These are phyloP conservation scores for Solanum pennellii DNA, from an alignment of 257 asterid genomes.

Conservation along the genomic window DNA sequence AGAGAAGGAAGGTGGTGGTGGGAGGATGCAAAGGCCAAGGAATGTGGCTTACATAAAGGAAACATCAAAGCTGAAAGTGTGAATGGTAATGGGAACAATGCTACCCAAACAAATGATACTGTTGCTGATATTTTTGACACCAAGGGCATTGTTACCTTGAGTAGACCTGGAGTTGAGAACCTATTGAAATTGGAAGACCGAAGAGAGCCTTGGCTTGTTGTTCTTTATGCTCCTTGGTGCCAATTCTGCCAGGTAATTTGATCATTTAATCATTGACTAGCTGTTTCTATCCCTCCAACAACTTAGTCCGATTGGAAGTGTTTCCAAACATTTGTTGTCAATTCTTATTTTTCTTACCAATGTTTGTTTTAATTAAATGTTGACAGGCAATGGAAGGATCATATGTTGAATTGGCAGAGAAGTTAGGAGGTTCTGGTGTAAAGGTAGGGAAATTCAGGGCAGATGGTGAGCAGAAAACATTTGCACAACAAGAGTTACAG, in stretches of 20 bases:
- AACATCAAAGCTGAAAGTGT: conserved; percentile 47
- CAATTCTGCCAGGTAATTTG: conserved; percentile 42
- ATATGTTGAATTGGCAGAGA: conserved; percentile 48
- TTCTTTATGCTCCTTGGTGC: conserved; percentile 88
- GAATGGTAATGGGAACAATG: conserved; percentile 7
- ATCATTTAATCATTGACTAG: background rate
- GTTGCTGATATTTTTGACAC: conserved; percentile 45
- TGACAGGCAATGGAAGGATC: conserved; percentile 59
- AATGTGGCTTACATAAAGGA: conserved; percentile 87
- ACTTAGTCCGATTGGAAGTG: background rate
- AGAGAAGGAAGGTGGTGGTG: conserved; percentile 98
- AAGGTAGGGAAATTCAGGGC: conserved; percentile 78
- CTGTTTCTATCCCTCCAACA: background rate
- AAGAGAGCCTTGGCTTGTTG: conserved; percentile 71
- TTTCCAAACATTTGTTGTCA: background rate
- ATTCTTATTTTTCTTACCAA: background rate
- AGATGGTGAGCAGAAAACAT: conserved; percentile 72
- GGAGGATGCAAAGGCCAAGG: conserved; percentile 92
- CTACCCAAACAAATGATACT: conserved; percentile 21
- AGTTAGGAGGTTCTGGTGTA: conserved; percentile 49
- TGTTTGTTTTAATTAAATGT: background rate
- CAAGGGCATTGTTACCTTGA: conserved; percentile 33
- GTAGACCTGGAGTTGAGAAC: conserved; percentile 67
- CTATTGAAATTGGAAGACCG: conserved; percentile 46
- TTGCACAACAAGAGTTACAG: conserved; percentile 53